phyloP scores from a whole-genome alignment of 2,329 filamentous ascomycete genomes.

The Alternaria sp. region DNA sequence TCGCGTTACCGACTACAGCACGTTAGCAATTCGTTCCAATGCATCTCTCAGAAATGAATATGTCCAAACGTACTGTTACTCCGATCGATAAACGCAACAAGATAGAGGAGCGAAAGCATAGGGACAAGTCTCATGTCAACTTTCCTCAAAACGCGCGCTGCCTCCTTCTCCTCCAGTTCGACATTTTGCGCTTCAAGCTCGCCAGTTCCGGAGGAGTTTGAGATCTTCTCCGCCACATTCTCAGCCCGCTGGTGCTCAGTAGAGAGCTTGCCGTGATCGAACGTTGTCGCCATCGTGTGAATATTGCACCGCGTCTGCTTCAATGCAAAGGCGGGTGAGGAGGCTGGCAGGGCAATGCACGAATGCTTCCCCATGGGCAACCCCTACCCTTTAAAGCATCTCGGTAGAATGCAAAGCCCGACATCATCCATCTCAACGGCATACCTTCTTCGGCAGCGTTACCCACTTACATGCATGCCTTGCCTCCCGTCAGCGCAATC shows the following conservation, averaged over 20 bases:
- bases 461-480: background rate
- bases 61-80: slow-evolving; percentile 33
- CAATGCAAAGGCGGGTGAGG: background rate
- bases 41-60: background rate
- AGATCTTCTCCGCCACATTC: slow-evolving; percentile 33
- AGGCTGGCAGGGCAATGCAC: slow-evolving; percentile 1
- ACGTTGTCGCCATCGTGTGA: slow-evolving; percentile 19
- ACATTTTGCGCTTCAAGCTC: slow-evolving; percentile 35
- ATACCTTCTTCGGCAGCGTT: slow-evolving; percentile 13
- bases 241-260: slow-evolving; percentile 26
- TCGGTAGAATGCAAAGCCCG: slow-evolving; percentile 20
- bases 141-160: slow-evolving; percentile 40
- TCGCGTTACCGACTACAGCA: slow-evolving; percentile 48
- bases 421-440: slow-evolving; percentile 9
- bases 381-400: slow-evolving; percentile 11
- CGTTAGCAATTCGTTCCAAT: slow-evolving; percentile 7
- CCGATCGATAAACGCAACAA: slow-evolving; percentile 44
- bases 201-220: slow-evolving; percentile 22
- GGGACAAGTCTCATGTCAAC: slow-evolving; percentile 43
- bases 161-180: slow-evolving; percentile 35
- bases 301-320: background rate
- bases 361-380: background rate
- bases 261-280: slow-evolving; percentile 17
- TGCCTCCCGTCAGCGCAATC: background rate
- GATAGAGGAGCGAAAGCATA: slow-evolving; percentile 42